phyloP scores from a whole-genome alignment of 495 filamentous ascomycete genomes.

The Recurvomyces mirabilis region DNA sequence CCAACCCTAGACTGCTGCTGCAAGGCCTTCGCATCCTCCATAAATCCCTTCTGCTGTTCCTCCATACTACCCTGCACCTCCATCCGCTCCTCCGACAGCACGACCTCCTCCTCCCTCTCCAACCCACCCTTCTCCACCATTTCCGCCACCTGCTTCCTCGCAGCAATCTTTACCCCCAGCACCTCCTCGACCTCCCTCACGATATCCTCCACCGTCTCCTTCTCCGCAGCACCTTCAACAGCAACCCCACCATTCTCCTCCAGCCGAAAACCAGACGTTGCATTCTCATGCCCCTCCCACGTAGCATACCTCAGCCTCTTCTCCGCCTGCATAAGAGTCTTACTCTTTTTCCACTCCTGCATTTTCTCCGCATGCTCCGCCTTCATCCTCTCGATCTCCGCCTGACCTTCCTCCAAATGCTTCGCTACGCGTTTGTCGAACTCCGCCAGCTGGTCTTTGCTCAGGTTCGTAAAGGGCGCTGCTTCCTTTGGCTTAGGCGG shows the following conservation, averaged over 20 bases:
- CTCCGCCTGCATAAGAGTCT: slow-evolving; percentile 27
- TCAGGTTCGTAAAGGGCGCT: slow-evolving; percentile 18
- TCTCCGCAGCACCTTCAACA: slow-evolving; percentile 2
- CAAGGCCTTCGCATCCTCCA: background rate
- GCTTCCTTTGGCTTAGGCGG: slow-evolving; percentile 33
- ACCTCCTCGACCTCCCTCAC: slow-evolving; percentile 27
- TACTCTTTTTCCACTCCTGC: slow-evolving; percentile 54
- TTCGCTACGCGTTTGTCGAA: slow-evolving; percentile 63
- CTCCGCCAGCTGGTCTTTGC: slow-evolving; percentile 38
- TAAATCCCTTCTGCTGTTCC: background rate
- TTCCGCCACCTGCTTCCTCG: slow-evolving; percentile 23
- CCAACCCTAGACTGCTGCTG: background rate
- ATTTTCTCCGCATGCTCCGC: slow-evolving; percentile 61
- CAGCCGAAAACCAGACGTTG: slow-evolving; percentile 2
- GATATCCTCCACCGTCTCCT: slow-evolving; percentile 24
- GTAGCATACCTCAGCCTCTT: slow-evolving; percentile 23
- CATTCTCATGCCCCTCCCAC: slow-evolving; percentile 17
- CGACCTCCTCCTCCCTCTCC: slow-evolving; percentile 26
- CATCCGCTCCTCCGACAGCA: slow-evolving; percentile 1
- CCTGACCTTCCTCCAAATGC: slow-evolving; percentile 52
- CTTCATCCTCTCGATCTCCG: slow-evolving; percentile 75
- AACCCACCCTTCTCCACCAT: slow-evolving; percentile 32
- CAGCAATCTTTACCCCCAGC: slow-evolving; percentile 24
- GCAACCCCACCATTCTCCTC: slow-evolving; percentile 5
- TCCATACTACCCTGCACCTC: background rate